phyloP scores from a whole-genome alignment of 2,329 filamentous ascomycete genomes.

The Lojkania enalia region DNA sequence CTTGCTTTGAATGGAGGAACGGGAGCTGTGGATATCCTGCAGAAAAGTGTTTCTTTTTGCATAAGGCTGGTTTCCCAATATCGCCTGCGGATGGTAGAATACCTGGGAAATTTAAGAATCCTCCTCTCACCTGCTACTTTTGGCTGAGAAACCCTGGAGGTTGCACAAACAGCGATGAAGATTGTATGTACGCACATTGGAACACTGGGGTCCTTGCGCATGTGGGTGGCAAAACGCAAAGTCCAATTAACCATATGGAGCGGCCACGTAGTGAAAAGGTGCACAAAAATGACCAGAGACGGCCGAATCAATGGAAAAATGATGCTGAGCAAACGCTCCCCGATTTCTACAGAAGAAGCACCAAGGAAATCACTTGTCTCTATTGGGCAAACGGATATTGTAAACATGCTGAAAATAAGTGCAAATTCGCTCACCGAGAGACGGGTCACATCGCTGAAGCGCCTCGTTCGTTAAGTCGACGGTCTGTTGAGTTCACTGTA shows the following conservation, averaged over 20 bases:
- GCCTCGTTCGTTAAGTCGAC: too few relatives aligned
- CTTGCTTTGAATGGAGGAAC: constrained; percentile 35
- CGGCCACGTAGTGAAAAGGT: too few relatives aligned
- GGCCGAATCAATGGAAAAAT: too few relatives aligned
- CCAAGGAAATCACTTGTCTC: constrained; percentile 5
- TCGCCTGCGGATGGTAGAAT: constrained; percentile 21
- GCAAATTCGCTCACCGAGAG: constrained; percentile 14
- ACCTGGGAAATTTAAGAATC: constrained; percentile 30
- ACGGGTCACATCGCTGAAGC: constrained; percentile 10
- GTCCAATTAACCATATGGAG: too few relatives aligned
- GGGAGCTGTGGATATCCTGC: constrained; percentile 22
- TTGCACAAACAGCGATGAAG: constrained; percentile 22
- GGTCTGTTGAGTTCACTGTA: too few relatives aligned
- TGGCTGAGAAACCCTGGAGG: constrained; percentile 25
- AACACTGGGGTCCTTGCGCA: constrained; percentile 34
- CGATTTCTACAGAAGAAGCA: too few relatives aligned
- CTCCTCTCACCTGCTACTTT: constrained; percentile 32
- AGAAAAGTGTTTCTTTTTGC: constrained; percentile 31
- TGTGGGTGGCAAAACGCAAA: too few relatives aligned
- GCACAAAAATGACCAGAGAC: too few relatives aligned
- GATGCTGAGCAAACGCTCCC: too few relatives aligned
- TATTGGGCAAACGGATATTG: constrained; percentile 6
- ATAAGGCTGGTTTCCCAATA: constrained; percentile 25
- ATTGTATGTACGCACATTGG: constrained; percentile 32
- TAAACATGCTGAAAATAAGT: constrained; percentile 3